Evolutionary conservation across 306 rosid genomes (phyloP), one percentile per base, ranked within the genome.

Genomic region (Malus asiatica): DNA sequence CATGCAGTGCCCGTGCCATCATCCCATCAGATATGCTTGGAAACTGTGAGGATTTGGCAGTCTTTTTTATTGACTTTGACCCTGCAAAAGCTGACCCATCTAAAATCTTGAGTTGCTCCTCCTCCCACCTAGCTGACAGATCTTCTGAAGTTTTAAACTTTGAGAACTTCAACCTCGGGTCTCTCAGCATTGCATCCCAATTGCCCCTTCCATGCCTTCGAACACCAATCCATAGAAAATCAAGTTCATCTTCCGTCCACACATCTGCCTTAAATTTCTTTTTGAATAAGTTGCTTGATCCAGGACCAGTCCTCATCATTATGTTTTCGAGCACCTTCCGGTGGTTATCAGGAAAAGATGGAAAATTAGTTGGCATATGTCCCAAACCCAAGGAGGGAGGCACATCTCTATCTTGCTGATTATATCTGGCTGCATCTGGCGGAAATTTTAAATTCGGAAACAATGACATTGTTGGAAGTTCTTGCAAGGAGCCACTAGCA

Each of bases 241-340:
- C 99, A 75, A 96, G 99, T 84, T 96, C 99, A 77, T 96, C 99
- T 88, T 96, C 99, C 33, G 97, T 84, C 99, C 99, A 96, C 30
- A 88, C 86, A 72, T 92, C 98, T 45, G 77, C 86, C 81, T 86
- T 96, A 32, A 89, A 74, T 86, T 87, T 90, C 86, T 86, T 90
- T 77, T 83, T 90, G 40, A 82, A 70, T 66, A 76, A 67, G 78
- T 73, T 88, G 73, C 84, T 76, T 38, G 90, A 82, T 71, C 89
- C 92, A 35, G 97, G 86, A 58, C 98, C 90, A 16, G 98, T 91
- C 87, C 97, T 88, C 98, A 96, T 89, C 96, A 96, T 92, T 87
- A 96, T 93, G 90, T 87, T 96, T 81, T 96, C 99, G 25, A 96
- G 99, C 76, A 96, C 98, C 87, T 90, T 96, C 85, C 94, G 86